Evolutionary conservation across 441 rosid genomes (phyloP), one percentile per base, ranked within the genome.

Genomic region (Cnidoscolus chayamansa): DNA sequence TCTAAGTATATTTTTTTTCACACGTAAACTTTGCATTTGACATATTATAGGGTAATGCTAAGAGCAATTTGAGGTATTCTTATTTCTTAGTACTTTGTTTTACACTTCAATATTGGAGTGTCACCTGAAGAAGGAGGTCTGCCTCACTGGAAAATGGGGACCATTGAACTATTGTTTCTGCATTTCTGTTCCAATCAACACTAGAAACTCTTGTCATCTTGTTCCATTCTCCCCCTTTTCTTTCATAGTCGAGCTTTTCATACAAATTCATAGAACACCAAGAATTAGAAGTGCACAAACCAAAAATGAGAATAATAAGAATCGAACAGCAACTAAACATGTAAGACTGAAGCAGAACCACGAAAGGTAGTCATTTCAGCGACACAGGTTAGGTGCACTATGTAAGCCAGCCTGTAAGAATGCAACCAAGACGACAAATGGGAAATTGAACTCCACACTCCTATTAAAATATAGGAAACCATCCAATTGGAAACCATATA

Each of bases 91-190:
- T 10, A 8, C 60, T n/a, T 48, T 66, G 20, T 2, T 63, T 71
- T 63, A 58, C 4, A 32, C 15, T 12, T 17, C 20, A 55, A 60
- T 32, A 17, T 19, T 7, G 60, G 51, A 56, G 49, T 74, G 74
- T 79, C 25, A 95, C 99, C 98, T 94, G 97, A 40, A 75, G 79
- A 60, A 89, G 90, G 68, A 94, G 89, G 63, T 94, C 99, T 1
- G 77, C 78, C 84, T 92, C 92, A 73, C 81, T 78, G 15, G 88
- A 78, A 74, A 84, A 94, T 1, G 98, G 97, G 62, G 97, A 90
- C 99, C 99, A 94, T 20, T 84, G 85, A 66, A 82, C 79, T 40
- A 92, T 72, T 1, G 96, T 89, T 74, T 92, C 93, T 58, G 85
- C 77, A 77, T 88, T 95, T 81, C 65, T 87, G 51, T 77, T 73